Evolutionary conservation across 1,284 basidiomycete species (phyloP).

Genomic region (Tilletia indica): DNA sequence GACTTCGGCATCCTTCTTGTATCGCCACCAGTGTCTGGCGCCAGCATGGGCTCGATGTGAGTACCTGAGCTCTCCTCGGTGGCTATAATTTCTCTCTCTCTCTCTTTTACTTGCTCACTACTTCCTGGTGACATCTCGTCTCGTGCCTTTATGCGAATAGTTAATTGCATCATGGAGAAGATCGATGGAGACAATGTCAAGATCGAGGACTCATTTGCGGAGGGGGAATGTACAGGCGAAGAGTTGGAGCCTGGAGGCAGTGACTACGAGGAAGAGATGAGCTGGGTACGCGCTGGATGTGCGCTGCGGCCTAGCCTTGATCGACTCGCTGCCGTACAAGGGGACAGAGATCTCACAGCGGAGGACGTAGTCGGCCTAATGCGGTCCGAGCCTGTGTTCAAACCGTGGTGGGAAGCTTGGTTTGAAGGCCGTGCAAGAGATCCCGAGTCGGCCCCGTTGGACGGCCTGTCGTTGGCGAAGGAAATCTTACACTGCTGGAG

Average conservation of each 20-base stretch:
- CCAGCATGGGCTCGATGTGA: constrained; percentile 13
- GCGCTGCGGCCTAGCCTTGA: constrained; percentile 2
- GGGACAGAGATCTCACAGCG: not conserved
- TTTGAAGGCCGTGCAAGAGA: not conserved
- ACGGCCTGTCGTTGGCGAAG: not conserved
- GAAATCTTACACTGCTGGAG: not conserved
- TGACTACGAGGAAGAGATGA: constrained; percentile 1
- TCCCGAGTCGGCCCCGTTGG: not conserved
- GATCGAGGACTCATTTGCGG: not conserved
- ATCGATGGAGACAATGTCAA: not conserved
- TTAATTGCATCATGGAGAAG: not conserved
- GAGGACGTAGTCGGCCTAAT: not conserved
- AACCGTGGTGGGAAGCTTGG: not conserved
- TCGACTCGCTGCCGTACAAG: not conserved
- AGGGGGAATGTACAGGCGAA: not conserved
- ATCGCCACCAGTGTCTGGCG: not conserved
- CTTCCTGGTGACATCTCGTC: no score
- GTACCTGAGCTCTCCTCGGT: not conserved
- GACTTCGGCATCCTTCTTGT: constrained; percentile 6
- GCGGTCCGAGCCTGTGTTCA: not conserved
- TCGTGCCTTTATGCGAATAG: not conserved
- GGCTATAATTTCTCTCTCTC: not conserved
- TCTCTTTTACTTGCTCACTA: no score
- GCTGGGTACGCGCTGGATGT: not conserved
- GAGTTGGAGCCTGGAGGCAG: not conserved